Conservation (phyloP, 495 filamentous ascomycete species). For the Neurospora discreta region DNA sequence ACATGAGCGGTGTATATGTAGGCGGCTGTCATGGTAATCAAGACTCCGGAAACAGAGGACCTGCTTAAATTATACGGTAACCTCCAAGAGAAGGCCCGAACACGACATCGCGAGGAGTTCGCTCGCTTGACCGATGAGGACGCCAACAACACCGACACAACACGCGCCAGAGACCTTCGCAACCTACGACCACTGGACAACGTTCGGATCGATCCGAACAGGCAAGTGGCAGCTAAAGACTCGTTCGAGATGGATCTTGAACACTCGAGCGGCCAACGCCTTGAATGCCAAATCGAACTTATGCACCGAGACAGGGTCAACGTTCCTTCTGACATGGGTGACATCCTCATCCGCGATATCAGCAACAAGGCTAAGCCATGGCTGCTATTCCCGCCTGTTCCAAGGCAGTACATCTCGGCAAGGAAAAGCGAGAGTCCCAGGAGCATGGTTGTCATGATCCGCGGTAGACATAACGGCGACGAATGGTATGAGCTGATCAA, state of each 20-base stretch:
- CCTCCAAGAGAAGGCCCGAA: constrained; percentile 67
- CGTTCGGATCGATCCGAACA: constrained; percentile 57
- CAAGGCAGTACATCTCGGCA: constrained; percentile 59
- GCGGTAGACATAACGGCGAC: constrained; percentile 45
- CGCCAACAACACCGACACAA: constrained; percentile 71
- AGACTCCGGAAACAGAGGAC: constrained; percentile 18
- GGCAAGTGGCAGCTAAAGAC: constrained; percentile 78
- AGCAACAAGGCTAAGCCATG: constrained; percentile 60
- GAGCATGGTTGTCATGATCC: constrained; percentile 77
- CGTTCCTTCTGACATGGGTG: constrained; percentile 47
- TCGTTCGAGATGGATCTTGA: constrained; percentile 74
- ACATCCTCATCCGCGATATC: constrained; percentile 84
- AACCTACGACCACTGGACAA: constrained; percentile 59
- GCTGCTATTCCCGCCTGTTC: constrained; percentile 82
- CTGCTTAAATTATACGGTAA: constrained; percentile 43
- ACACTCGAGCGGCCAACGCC: constrained; percentile 80
- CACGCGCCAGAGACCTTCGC: constrained; percentile 62
- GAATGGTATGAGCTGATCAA: constrained; percentile 78
- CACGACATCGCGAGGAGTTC: constrained; percentile 71
- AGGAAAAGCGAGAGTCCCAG: constrained; percentile 58
- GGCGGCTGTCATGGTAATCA: constrained; percentile 33
- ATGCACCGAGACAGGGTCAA: constrained; percentile 66
- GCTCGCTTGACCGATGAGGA: constrained; percentile 86
- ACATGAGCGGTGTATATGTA: constrained; percentile 7
- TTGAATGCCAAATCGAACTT: constrained; percentile 84